These are phyloP conservation scores for Carex arenaria DNA, from an alignment of 202 grass and related monocot genomes.

Conservation along the genomic window DNA sequence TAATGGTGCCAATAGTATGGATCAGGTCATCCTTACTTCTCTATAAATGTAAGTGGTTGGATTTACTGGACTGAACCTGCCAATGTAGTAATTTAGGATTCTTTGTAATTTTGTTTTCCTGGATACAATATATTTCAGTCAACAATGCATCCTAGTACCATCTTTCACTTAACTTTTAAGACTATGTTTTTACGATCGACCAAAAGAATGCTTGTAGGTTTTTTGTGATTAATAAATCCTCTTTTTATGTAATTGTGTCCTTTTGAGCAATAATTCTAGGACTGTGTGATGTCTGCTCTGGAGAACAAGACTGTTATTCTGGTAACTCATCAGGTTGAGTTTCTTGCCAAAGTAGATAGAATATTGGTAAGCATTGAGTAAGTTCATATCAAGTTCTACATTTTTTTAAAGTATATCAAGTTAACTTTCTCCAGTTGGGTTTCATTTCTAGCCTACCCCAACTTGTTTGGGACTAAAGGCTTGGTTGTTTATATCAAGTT, in stretches of 20 bases:
- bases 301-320: slow-evolving; percentile 80
- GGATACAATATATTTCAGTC: not conserved
- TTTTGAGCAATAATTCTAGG: slow-evolving; percentile 32
- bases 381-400: not conserved
- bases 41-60: not conserved
- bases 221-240: not conserved
- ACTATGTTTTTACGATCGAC: not conserved
- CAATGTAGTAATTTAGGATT: not conserved
- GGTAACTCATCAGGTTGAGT: slow-evolving; percentile 93
- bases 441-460: too few relatives aligned
- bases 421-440: too few relatives aligned
- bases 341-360: slow-evolving; percentile 65
- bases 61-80: not conserved
- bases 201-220: not conserved
- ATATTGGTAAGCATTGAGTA: slow-evolving; percentile 54
- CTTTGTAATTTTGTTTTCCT: not conserved
- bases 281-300: slow-evolving; percentile 74
- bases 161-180: not conserved
- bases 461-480: too few relatives aligned
- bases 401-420: not conserved
- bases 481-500: not conserved
- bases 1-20: not conserved
- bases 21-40: not conserved
- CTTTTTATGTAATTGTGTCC: not conserved
- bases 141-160: not conserved